A percentile compares a stretch with the other conserved stretches of the same genome.
These are phyloP conservation scores for Selenicereus undatus DNA, from an alignment of 148 eudicot genomes.

Conservation along the genomic window DNA sequence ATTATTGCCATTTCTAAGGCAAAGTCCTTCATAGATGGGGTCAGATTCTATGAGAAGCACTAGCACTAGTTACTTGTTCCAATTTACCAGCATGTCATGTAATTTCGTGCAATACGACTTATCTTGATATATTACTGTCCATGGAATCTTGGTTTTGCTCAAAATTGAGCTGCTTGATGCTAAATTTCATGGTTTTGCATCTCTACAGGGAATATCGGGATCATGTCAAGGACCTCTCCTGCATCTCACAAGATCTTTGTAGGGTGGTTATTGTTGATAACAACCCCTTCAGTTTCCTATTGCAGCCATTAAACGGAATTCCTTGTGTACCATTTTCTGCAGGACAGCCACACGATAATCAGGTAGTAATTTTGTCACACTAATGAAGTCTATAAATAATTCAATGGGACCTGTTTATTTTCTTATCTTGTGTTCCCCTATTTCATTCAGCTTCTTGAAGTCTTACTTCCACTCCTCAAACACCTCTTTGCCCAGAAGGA, in stretches of 20 bases:
- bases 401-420: neutral
- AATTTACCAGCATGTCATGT: too few species aligned
- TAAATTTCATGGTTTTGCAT: neutral
- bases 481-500: conserved; percentile 65
- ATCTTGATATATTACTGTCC: neutral
- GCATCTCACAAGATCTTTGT: conserved; percentile 66
- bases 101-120: neutral
- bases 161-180: neutral
- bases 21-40: too few species aligned
- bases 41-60: too few species aligned
- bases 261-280: conserved; percentile 89
- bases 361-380: conserved; percentile 39
- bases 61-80: too few species aligned
- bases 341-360: conserved; percentile 83
- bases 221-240: conserved; percentile 85
- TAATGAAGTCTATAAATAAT: neutral
- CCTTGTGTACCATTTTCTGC: conserved; percentile 97
- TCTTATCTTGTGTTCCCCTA: neutral
- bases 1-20: too few species aligned
- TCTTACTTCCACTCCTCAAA: conserved; percentile 81
- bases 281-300: conserved; percentile 90
- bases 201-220: conserved; percentile 72
- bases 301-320: conserved; percentile 90
- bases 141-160: neutral
- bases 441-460: conserved; percentile 68